These are phyloP conservation scores for Diaporthe vexans DNA, from an alignment of 2,329 filamentous ascomycete genomes.

Conservation along the genomic window DNA sequence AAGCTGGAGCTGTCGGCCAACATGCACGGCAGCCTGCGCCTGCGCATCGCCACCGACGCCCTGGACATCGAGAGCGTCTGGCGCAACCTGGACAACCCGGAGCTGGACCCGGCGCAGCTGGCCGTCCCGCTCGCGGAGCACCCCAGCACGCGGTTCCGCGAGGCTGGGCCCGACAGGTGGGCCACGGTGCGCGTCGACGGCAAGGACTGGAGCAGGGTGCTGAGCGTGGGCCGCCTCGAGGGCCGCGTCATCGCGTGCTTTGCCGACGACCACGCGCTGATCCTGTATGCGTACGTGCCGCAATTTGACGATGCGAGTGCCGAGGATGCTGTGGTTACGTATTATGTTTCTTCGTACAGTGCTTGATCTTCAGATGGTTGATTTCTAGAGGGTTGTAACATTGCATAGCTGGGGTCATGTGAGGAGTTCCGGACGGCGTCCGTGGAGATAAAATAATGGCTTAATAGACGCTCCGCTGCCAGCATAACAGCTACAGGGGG, in stretches of 20 bases:
- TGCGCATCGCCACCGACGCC: conserved; percentile 86
- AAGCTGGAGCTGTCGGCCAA: conserved; percentile 92
- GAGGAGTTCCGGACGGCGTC: neutral
- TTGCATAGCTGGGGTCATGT: neutral
- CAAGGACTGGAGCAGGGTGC: conserved; percentile 92
- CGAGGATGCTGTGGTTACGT: conserved; percentile 82
- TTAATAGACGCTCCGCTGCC: neutral
- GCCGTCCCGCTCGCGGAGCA: conserved; percentile 81
- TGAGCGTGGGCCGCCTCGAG: conserved; percentile 91
- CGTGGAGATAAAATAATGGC: neutral
- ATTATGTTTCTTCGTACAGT: conserved; percentile 57
- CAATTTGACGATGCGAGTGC: conserved; percentile 75
- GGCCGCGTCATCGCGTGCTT: conserved; percentile 95
- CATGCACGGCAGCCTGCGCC: conserved; percentile 88
- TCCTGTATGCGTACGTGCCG: conserved; percentile 85
- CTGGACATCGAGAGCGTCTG: conserved; percentile 89
- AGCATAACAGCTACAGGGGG: neutral
- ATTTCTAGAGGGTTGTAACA: neutral
- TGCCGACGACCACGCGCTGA: conserved; percentile 82
- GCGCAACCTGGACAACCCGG: conserved; percentile 88
- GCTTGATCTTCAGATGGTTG: conserved; percentile 43
- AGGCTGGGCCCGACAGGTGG: conserved; percentile 85
- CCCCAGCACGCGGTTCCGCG: conserved; percentile 83
- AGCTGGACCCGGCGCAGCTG: conserved; percentile 84
- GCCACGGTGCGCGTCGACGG: conserved; percentile 92